Evolutionary conservation across 345 rosid genomes (phyloP).

Genomic region (Acer negundo): DNA sequence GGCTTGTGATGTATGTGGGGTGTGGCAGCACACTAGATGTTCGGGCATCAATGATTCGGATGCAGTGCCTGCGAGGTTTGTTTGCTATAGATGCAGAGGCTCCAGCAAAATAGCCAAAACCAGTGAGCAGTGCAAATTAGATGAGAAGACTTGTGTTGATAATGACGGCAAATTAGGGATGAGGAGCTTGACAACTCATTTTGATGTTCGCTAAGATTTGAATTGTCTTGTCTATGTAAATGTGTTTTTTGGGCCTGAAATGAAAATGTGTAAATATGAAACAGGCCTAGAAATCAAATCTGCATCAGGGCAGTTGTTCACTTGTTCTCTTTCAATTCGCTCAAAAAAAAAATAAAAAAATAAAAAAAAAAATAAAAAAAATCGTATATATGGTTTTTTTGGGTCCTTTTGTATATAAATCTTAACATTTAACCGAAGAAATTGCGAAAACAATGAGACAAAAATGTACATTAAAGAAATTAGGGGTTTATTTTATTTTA

Average conservation of each 20-base stretch:
- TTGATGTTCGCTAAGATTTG: slow-evolving; percentile 13
- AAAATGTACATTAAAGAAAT: no score
- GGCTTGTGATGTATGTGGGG: slow-evolving; percentile 68
- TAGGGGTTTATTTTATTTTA: no score
- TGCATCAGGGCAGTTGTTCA: slow-evolving; percentile 14
- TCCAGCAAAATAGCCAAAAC: not conserved
- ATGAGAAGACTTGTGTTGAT: slow-evolving; percentile 12
- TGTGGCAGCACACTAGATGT: slow-evolving; percentile 80
- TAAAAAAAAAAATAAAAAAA: no score
- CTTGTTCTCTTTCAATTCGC: slow-evolving; percentile 5
- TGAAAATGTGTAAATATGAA: slow-evolving; percentile 27
- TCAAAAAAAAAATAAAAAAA: no score
- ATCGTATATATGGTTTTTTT: not conserved
- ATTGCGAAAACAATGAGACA: no score
- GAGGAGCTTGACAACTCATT: slow-evolving; percentile 18
- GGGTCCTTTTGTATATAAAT: not conserved
- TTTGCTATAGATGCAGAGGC: slow-evolving; percentile 48
- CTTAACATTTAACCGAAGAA: not conserved
- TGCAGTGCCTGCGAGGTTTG: slow-evolving; percentile 54
- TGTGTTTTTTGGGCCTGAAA: not conserved
- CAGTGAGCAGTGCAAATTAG: slow-evolving; percentile 16
- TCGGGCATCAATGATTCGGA: slow-evolving; percentile 51
- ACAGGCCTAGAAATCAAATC: slow-evolving; percentile 16
- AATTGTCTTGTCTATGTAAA: slow-evolving; percentile 18
- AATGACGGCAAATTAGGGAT: slow-evolving; percentile 16